phyloP scores from a whole-genome alignment of 257 asterid species.

The Solanum sejunctum region DNA sequence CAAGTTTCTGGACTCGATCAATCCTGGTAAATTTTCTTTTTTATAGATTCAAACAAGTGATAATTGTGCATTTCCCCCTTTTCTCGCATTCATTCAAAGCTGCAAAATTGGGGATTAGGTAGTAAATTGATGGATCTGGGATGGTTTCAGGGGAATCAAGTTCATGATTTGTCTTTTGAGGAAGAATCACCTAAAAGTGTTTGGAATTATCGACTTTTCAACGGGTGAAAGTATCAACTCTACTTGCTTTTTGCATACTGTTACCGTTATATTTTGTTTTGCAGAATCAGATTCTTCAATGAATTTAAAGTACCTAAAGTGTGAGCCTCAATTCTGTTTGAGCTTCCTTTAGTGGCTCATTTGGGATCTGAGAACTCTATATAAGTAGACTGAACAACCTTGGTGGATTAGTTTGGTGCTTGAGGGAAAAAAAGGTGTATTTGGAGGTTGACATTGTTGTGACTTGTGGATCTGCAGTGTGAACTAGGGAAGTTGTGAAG shows the following conservation, averaged over 20 bases:
- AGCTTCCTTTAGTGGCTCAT: background rate
- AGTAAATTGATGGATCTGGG: background rate
- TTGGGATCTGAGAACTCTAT: background rate
- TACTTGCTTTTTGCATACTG: background rate
- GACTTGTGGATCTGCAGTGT: background rate
- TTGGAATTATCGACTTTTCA: background rate
- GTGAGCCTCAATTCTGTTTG: background rate
- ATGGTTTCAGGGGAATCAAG: background rate
- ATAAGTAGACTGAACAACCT: background rate
- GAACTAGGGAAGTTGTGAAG: background rate
- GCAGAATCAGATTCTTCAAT: slow-evolving; percentile 2
- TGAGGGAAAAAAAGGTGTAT: background rate
- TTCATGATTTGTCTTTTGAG: background rate
- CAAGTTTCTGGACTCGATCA: background rate
- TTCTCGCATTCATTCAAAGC: background rate
- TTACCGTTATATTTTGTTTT: background rate
- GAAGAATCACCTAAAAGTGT: background rate
- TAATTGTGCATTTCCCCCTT: background rate
- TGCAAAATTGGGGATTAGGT: background rate
- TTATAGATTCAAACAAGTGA: background rate
- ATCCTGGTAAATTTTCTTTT: background rate
- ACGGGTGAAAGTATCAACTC: background rate
- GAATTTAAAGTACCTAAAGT: background rate
- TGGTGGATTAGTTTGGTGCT: background rate
- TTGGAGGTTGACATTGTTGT: background rate